Percentiles rank a stretch among this genome's conserved stretches.
Evolutionary conservation across 176 grass and related monocot genomes (phyloP).

Genomic region (Neostapfia colusana): DNA sequence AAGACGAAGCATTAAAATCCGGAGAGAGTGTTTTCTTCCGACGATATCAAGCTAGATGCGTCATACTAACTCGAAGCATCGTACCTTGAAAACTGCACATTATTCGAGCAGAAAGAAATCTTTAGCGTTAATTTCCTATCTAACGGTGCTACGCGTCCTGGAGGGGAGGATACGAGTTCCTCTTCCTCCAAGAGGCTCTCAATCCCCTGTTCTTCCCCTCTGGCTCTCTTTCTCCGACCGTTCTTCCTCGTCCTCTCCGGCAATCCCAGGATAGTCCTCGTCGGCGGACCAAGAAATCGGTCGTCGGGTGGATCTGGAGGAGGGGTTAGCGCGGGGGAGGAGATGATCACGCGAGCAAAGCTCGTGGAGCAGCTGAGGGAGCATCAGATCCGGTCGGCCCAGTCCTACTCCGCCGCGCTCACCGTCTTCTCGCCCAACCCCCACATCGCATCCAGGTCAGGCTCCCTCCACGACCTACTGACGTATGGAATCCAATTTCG

Average conservation of each 20-base stretch:
- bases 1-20: no score
- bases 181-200: constrained; percentile 9
- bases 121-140: not conserved
- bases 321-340: constrained; percentile 14
- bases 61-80: no score
- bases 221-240: not conserved
- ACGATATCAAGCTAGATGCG: no score
- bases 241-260: not conserved
- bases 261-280: constrained; percentile 16
- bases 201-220: not conserved
- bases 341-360: constrained; percentile 95
- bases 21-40: no score
- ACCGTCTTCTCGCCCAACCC: constrained; percentile 73
- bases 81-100: no score
- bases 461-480: not conserved
- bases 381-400: constrained; percentile 90
- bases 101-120: not conserved
- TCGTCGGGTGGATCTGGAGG: constrained; percentile 19
- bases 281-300: not conserved
- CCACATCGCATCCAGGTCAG: constrained; percentile 75
- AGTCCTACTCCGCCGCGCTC: constrained; percentile 61
- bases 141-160: not conserved
- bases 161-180: not conserved
- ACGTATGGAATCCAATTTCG: not conserved
- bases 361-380: constrained; percentile 86